These are phyloP conservation scores for Gossypium sturtianum DNA, from an alignment of 345 rosid species.

Conservation along the genomic window DNA sequence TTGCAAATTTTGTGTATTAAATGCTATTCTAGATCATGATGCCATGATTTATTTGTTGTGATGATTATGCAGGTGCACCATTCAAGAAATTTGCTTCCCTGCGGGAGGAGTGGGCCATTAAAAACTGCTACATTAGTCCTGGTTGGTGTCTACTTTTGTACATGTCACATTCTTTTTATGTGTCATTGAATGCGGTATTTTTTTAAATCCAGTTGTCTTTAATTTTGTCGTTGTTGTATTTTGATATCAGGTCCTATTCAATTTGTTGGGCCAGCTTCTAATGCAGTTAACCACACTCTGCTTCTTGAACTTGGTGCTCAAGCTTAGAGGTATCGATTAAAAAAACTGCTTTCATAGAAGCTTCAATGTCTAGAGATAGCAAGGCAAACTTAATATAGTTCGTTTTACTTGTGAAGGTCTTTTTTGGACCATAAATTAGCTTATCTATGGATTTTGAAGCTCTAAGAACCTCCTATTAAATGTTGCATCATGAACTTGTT, in stretches of 20 bases:
- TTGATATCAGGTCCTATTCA: slow-evolving; percentile 75
- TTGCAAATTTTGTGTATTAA: neutral
- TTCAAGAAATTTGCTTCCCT: slow-evolving; percentile 64
- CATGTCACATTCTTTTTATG: neutral
- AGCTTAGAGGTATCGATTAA: slow-evolving; percentile 25
- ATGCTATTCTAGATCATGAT: neutral
- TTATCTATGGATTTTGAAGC: neutral
- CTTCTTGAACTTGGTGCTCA: slow-evolving; percentile 68
- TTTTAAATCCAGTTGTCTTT: neutral
- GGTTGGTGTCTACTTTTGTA: slow-evolving; percentile 41
- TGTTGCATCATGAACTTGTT: neutral
- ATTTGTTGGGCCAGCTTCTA: slow-evolving; percentile 66
- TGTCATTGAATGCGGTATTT: neutral
- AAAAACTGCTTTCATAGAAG: neutral
- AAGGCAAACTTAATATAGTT: neutral
- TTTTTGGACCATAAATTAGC: neutral
- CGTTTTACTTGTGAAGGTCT: neutral
- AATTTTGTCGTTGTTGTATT: neutral
- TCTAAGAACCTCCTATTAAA: neutral
- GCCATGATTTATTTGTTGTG: neutral
- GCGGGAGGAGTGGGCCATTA: slow-evolving; percentile 84
- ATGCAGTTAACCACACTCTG: slow-evolving; percentile 59
- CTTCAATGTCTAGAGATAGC: slow-evolving; percentile 2
- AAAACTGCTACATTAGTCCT: slow-evolving; percentile 82
- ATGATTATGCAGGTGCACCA: slow-evolving; percentile 66